Evolutionary conservation across 2,329 filamentous ascomycete genomes (phyloP).

Genomic region (Gaeumannomyces sp.): DNA sequence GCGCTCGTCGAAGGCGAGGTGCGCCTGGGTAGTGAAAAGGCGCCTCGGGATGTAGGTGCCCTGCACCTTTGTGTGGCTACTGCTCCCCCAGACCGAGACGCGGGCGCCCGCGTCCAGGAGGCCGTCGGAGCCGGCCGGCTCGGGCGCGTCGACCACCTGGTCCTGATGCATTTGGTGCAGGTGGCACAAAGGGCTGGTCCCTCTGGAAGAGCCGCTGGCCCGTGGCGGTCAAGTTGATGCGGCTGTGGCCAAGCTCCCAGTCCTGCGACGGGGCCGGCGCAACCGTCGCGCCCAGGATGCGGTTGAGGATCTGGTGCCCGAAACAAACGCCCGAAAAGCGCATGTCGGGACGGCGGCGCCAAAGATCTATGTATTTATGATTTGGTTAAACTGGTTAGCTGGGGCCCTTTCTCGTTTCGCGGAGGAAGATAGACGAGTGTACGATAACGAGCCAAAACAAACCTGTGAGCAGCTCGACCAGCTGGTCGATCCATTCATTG

Average conservation of each 20-base stretch:
- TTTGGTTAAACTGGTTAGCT: neutral
- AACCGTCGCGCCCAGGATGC: conserved; percentile 64
- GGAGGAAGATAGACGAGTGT: no score
- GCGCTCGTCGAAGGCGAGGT: conserved; percentile 67
- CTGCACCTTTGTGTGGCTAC: conserved; percentile 61
- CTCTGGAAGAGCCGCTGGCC: conserved; percentile 65
- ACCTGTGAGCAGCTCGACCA: conserved; percentile 50
- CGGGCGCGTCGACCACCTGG: conserved; percentile 57
- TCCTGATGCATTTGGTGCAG: conserved; percentile 80
- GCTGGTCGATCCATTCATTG: conserved; percentile 66
- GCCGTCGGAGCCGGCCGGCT: conserved; percentile 13
- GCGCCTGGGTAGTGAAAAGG: conserved; percentile 70
- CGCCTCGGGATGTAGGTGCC: conserved; percentile 62
- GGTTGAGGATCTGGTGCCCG: conserved; percentile 76
- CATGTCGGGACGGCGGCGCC: conserved; percentile 49
- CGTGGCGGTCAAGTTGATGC: conserved; percentile 55
- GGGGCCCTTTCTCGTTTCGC: conserved; percentile 32
- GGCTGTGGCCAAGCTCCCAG: conserved; percentile 68
- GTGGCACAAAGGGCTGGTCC: conserved; percentile 38
- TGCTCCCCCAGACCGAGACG: conserved; percentile 55
- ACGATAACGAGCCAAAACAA: neutral
- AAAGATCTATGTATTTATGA: conserved; percentile 37
- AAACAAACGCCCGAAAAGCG: conserved; percentile 76
- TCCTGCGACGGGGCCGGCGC: conserved; percentile 55
- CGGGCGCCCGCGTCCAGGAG: conserved; percentile 33